Conservation (phyloP, 306 rosid species). For the Sindora glabra region DNA sequence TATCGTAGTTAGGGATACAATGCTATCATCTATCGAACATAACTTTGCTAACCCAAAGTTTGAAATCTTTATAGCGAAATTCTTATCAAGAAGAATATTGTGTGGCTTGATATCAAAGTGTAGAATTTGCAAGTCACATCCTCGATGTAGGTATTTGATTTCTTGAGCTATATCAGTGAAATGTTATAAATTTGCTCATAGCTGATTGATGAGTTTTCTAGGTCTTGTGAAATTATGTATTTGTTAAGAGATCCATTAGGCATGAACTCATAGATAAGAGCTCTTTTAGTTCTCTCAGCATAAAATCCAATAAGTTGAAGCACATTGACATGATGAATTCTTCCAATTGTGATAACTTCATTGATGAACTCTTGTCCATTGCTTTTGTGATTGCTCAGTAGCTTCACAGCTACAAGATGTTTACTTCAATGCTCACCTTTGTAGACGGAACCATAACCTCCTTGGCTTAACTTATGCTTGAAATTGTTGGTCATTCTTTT, state of each 20-base stretch:
- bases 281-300: constrained; percentile 11
- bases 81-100: constrained; percentile 1
- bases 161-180: constrained; percentile 10
- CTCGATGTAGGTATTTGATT: constrained; percentile 6
- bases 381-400: too few relatives aligned
- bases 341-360: constrained; percentile 14
- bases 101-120: constrained; percentile 11
- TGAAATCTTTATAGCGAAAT: neutral
- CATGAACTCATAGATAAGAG: constrained; percentile 14
- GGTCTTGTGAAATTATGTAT: neutral
- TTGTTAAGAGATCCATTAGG: constrained; percentile 13
- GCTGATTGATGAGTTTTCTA: neutral
- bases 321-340: constrained; percentile 7
- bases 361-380: constrained; percentile 12
- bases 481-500: too few relatives aligned
- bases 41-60: constrained; percentile 1
- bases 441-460: constrained; percentile 7
- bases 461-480: neutral
- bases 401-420: too few relatives aligned
- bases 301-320: constrained; percentile 10
- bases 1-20: neutral
- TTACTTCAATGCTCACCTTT: neutral
- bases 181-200: neutral
- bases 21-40: neutral
- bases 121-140: constrained; percentile 15